phyloP scores from a whole-genome alignment of 805 yeast species.

The Ogataea henricii region DNA sequence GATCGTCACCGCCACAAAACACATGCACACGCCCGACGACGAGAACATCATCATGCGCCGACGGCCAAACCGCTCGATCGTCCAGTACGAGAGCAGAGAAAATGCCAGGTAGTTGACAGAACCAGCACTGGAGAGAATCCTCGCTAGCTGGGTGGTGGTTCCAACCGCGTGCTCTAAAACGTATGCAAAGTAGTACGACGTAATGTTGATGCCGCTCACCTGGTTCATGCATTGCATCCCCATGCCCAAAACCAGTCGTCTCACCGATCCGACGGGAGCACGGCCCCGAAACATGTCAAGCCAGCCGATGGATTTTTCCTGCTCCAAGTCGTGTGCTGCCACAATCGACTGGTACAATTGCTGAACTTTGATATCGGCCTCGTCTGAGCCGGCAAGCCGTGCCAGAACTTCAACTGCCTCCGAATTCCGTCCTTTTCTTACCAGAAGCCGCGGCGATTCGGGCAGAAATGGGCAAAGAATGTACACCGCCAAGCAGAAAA shows the following conservation, averaged over 20 bases:
- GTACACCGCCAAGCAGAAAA: slow-evolving; percentile 20
- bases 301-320: slow-evolving; percentile 27
- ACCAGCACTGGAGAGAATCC: slow-evolving; percentile 38
- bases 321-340: slow-evolving; percentile 26
- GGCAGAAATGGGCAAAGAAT: slow-evolving; percentile 30
- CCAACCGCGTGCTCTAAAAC: slow-evolving; percentile 35
- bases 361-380: slow-evolving; percentile 32
- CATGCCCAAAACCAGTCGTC: slow-evolving; percentile 32
- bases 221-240: slow-evolving; percentile 40
- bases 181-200: slow-evolving; percentile 17
- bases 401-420: slow-evolving; percentile 45
- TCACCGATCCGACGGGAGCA: slow-evolving; percentile 27
- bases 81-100: slow-evolving; percentile 29
- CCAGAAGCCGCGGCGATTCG: slow-evolving; percentile 46
- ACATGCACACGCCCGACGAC: slow-evolving; percentile 42
- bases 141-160: slow-evolving; percentile 35
- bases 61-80: slow-evolving; percentile 44
- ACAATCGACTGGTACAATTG: slow-evolving; percentile 25
- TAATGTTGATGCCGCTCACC: slow-evolving; percentile 42
- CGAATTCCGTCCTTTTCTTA: slow-evolving; percentile 40
- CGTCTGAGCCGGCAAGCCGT: slow-evolving; percentile 34
- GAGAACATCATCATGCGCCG: slow-evolving; percentile 41
- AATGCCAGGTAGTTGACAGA: slow-evolving; percentile 24
- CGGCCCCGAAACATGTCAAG: slow-evolving; percentile 26
- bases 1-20: slow-evolving; percentile 41